Evolutionary conservation across 2,329 filamentous ascomycete species (phyloP).

Genomic region (Epichloe sp.): DNA sequence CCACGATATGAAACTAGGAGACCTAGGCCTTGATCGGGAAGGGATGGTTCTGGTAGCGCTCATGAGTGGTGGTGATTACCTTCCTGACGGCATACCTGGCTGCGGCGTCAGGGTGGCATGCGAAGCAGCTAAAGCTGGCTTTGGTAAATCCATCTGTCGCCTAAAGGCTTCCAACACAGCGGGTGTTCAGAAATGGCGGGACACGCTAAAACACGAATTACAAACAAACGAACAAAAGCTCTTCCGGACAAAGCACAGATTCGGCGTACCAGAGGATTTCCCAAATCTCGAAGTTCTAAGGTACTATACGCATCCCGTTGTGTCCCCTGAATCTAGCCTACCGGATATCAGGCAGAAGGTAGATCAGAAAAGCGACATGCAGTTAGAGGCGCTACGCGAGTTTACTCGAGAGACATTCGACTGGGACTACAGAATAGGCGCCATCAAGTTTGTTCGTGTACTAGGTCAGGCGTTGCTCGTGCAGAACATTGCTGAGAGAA

Average conservation of each 20-base stretch:
- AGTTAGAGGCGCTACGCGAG: conserved; percentile 44
- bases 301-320: conserved; percentile 78
- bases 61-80: conserved; percentile 91
- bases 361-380: conserved; percentile 12
- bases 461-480: conserved; percentile 65
- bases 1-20: conserved; percentile 32
- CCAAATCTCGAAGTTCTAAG: conserved; percentile 66
- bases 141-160: conserved; percentile 61
- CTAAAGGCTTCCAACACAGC: conserved; percentile 45
- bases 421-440: conserved; percentile 68
- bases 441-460: conserved; percentile 71
- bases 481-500: conserved; percentile 32
- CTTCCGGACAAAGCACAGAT: conserved; percentile 63
- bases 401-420: conserved; percentile 75
- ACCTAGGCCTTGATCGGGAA: conserved; percentile 58
- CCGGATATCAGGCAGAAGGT: conserved; percentile 15
- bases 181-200: conserved; percentile 57
- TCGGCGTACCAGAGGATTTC: conserved; percentile 68
- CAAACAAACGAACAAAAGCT: conserved; percentile 70
- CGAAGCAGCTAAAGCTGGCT: conserved; percentile 80
- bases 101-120: conserved; percentile 82
- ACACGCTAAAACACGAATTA: conserved; percentile 60
- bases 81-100: conserved; percentile 74
- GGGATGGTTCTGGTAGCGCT: conserved; percentile 91
- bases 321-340: conserved; percentile 49